Evolutionary conservation across 495 filamentous ascomycete genomes (phyloP), one percentile per base, ranked within the genome.

Genomic region (Neurospora sp.): DNA sequence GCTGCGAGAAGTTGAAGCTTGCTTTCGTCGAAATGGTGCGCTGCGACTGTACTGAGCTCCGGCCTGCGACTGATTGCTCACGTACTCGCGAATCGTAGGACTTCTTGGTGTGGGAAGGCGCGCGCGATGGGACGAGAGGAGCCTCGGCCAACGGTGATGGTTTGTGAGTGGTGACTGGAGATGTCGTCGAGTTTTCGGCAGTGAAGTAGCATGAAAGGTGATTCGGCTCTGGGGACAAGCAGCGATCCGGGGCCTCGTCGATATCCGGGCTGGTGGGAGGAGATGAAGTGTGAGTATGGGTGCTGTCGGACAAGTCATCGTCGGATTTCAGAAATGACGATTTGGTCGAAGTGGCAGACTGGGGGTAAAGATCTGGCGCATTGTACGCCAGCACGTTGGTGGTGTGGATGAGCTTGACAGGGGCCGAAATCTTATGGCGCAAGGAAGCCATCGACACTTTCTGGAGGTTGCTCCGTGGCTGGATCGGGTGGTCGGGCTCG

Each of bases 331-430:
- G 54, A 42, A 83, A 84, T 35, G 89, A 90, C 40, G 87, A 79
- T 8, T 86, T 88, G 35, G 87, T 80, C 0, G 91, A 90, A 1
- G 88, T 86, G 0, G 87, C 83, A 38, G 85, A 82, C 74, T 85
- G 79, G 72, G 86, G 88, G 76, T 84, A 87, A 76, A 93, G 87
- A 79, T 94, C 91, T 37, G 96, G 96, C 12, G 96, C 94, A 78
- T 95, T 94, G 86, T 96, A 97, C 20, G 93, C 92, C 20, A 97
- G 90, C 90, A 95, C 93, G 81, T 98, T 99, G 73, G 96, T 98
- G 5, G 96, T 97, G 23, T 95, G 97, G 38, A 97, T 83, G 62
- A 99, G 86, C 80, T 93, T 90, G 69, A 98, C 86, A 3, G 96
- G 96, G 12, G 87, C 88, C 23, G 96, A 99, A 78, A 99, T 99